These are phyloP conservation scores for Taphrina sp. DNA, from an alignment of 1,139 yeast genomes.

Conservation along the genomic window DNA sequence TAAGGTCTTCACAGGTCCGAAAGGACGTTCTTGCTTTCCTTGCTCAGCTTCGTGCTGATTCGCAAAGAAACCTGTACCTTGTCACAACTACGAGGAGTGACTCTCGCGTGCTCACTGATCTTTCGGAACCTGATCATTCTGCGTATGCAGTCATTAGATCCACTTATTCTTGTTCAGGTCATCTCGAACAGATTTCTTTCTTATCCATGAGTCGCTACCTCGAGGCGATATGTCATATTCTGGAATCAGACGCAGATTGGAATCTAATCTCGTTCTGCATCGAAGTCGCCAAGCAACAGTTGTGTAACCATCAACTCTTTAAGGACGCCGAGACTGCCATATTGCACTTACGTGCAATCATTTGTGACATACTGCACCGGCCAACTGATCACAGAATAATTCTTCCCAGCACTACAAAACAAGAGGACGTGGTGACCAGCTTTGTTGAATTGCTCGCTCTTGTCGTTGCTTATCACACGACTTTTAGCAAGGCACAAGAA, in stretches of 20 bases:
- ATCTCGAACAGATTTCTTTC: no score
- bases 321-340: slow-evolving; percentile 51
- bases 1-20: no score
- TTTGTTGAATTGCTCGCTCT: slow-evolving; percentile 55
- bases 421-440: slow-evolving; percentile 66
- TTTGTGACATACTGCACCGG: slow-evolving; percentile 57
- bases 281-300: slow-evolving; percentile 70
- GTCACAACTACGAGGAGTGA: no score
- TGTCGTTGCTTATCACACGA: slow-evolving; percentile 62
- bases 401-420: slow-evolving; percentile 53
- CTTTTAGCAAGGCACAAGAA: slow-evolving; percentile 61
- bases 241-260: slow-evolving; percentile 54
- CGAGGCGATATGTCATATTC: slow-evolving; percentile 40
- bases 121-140: no score
- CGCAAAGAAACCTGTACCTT: no score
- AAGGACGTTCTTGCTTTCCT: no score
- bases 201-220: neutral
- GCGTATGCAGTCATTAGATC: no score
- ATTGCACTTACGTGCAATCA: slow-evolving; percentile 49
- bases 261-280: slow-evolving; percentile 65
- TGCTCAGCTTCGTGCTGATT: no score
- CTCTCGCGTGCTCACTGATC: no score
- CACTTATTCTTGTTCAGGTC: no score
- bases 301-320: slow-evolving; percentile 62
- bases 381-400: slow-evolving; percentile 42